Conservation (phyloP, 2,329 filamentous ascomycete genomes). For the Fusarium sublunatum region DNA sequence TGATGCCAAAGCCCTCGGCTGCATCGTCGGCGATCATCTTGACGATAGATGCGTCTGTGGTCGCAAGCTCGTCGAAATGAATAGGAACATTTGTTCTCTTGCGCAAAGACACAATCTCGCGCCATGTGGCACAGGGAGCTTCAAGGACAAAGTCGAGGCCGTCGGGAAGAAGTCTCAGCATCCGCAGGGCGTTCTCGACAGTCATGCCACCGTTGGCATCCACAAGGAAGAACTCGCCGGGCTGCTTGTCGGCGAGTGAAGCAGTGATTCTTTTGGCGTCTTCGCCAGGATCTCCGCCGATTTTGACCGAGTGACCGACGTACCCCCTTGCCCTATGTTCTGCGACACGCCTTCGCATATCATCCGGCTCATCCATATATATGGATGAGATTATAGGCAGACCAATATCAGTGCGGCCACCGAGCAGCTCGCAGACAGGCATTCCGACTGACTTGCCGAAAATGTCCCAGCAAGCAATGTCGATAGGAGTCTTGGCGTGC, state of each 20-base stretch:
- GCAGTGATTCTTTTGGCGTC: conserved; percentile 31
- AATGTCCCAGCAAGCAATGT: conserved; percentile 39
- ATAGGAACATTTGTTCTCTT: conserved; percentile 27
- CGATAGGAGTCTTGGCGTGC: conserved; percentile 34
- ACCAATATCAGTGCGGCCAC: conserved; percentile 23
- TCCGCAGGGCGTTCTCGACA: conserved; percentile 30
- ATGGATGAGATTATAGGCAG: conserved; percentile 39
- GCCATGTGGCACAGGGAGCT: conserved; percentile 32
- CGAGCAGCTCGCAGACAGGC: conserved; percentile 37
- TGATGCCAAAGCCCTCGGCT: conserved; percentile 32
- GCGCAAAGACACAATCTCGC: conserved; percentile 29
- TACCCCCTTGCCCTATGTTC: conserved; percentile 28
- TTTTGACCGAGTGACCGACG: conserved; percentile 32
- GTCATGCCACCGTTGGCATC: conserved; percentile 35
- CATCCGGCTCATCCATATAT: conserved; percentile 26
- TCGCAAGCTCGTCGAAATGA: conserved; percentile 34
- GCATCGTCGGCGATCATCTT: conserved; percentile 34
- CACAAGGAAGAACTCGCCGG: conserved; percentile 35
- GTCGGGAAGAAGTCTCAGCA: conserved; percentile 32
- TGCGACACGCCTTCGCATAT: conserved; percentile 27
- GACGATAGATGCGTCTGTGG: conserved; percentile 23
- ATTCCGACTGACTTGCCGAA: conserved; percentile 34
- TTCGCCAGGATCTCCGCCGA: conserved; percentile 21
- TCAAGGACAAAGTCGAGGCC: conserved; percentile 38
- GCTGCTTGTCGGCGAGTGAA: conserved; percentile 27